Base-by-base conservation (phyloP, 768 basidiomycete genomes). In the Paxillus ammoniavirescens region DNA sequence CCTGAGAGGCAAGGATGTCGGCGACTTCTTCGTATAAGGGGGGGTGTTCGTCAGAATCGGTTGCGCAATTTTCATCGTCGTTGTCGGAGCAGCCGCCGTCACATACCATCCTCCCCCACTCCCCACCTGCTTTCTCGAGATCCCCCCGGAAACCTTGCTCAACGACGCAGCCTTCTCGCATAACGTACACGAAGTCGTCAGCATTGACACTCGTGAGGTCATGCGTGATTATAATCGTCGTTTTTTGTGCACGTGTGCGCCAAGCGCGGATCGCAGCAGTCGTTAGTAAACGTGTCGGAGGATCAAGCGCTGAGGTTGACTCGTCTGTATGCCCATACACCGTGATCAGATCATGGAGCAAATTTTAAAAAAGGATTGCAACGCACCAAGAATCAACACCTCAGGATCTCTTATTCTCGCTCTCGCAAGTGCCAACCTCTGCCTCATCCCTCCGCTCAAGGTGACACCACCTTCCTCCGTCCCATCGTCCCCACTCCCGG, bases 361-460 rank as follows among this genome's bases (percentile, higher is more conserved):
- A 26, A 6, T 23, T 14, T 31, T 21, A 23, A 6, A 7, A 37
- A 12, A 26, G 14, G 30, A 26, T 45, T 5, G 26, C 43, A 31
- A 80, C 88, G 45, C 54, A 95, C 96, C 94, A 38, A 98, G 86
- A 63, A 99, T 87, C 56, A 98, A 75, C 6, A 98, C 86, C 1
- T 84, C 82, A 4, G 96, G 95, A 69, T 98, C 83, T 47, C 94
- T 76, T 50, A 98, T 71, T 54, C 82, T 79, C 1, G 92, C 95
- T 47, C 96, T 75, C 0, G 96, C 96, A 53, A 99, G 84, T 7
- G 92, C 91, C 28, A 99, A 65, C 8, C 96, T 72, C 73, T 99
- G 96, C 61, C 83, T 83, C 76, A 98, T 97, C 2, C 96, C 96
- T 13, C 96, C 96, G 57, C 90, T 93, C 60, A 95, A 71, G 42